These are phyloP conservation scores for Kwoniella shivajii DNA, from an alignment of 1,284 basidiomycete species.

Conservation along the genomic window DNA sequence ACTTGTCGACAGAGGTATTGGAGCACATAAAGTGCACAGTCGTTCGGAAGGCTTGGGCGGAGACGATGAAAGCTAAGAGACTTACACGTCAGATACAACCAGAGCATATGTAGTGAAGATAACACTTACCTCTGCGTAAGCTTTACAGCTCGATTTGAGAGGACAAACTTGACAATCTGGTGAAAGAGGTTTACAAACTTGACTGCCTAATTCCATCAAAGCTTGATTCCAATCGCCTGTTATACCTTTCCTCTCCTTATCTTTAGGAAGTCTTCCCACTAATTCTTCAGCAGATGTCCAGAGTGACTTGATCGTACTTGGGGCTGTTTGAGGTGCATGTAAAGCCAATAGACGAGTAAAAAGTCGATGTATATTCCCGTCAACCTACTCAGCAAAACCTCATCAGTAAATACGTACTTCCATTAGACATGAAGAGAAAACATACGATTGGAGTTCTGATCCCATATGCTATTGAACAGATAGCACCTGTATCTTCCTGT, in stretches of 20 bases:
- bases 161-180: slow-evolving; percentile 76
- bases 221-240: slow-evolving; percentile 78
- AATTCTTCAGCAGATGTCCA: slow-evolving; percentile 75
- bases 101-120: too few relatives aligned
- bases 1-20: slow-evolving; percentile 57
- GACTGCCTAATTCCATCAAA: slow-evolving; percentile 70
- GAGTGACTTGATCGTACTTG: slow-evolving; percentile 73
- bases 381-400: slow-evolving; percentile 61
- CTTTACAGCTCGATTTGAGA: slow-evolving; percentile 67
- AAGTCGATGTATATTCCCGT: slow-evolving; percentile 87
- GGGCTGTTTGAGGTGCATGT: slow-evolving; percentile 76
- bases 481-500: slow-evolving; percentile 63
- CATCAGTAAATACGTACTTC: background rate
- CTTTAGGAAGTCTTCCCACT: slow-evolving; percentile 59
- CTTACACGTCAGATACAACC: background rate
- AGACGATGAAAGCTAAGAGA: slow-evolving; percentile 23
- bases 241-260: slow-evolving; percentile 26
- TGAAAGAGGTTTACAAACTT: slow-evolving; percentile 80
- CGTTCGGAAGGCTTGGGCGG: slow-evolving; percentile 8
- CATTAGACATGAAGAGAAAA: slow-evolving; percentile 19
- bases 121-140: slow-evolving; percentile 59
- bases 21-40: slow-evolving; percentile 70
- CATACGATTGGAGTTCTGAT: slow-evolving; percentile 78
- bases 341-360: slow-evolving; percentile 78
- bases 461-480: slow-evolving; percentile 86